Conservation (phyloP, 805 yeast genomes). For the Myxozyma mucilagina region DNA sequence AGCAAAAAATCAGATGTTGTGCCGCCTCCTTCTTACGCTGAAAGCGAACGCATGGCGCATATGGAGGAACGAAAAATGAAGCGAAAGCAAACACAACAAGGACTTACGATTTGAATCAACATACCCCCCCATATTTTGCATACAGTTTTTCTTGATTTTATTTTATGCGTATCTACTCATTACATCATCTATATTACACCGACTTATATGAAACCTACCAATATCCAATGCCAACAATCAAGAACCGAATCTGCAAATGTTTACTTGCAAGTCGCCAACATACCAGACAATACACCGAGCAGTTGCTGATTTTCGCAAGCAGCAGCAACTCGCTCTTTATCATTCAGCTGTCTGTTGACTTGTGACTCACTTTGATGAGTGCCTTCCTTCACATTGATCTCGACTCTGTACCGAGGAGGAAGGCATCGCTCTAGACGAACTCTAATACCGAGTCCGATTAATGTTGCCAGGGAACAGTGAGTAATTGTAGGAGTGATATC, state of each 20-base stretch:
- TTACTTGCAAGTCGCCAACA: constrained; percentile 73
- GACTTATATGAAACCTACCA: neutral
- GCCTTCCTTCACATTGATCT: constrained; percentile 81
- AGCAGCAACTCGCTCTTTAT: constrained; percentile 96
- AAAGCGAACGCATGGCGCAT: constrained; percentile 11
- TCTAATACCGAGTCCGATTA: constrained; percentile 91
- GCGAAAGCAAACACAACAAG: neutral
- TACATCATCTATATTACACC: neutral
- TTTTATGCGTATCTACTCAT: too few relatives aligned
- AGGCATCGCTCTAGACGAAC: constrained; percentile 87
- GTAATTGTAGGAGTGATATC: constrained; percentile 96
- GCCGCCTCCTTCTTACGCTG: constrained; percentile 17
- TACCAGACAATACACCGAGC: constrained; percentile 82
- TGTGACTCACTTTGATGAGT: constrained; percentile 94
- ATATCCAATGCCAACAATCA: neutral
- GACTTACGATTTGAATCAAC: neutral
- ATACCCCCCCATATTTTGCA: neutral
- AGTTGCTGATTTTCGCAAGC: constrained; percentile 97
- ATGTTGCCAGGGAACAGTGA: constrained; percentile 93
- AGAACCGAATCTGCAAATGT: neutral
- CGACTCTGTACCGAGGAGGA: constrained; percentile 79
- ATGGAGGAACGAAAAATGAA: neutral
- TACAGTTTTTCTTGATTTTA: neutral
- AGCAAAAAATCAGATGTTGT: neutral
- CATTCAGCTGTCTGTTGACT: constrained; percentile 94